phyloP scores from a whole-genome alignment of 768 basidiomycete genomes.

The Tulasnella sp. region DNA sequence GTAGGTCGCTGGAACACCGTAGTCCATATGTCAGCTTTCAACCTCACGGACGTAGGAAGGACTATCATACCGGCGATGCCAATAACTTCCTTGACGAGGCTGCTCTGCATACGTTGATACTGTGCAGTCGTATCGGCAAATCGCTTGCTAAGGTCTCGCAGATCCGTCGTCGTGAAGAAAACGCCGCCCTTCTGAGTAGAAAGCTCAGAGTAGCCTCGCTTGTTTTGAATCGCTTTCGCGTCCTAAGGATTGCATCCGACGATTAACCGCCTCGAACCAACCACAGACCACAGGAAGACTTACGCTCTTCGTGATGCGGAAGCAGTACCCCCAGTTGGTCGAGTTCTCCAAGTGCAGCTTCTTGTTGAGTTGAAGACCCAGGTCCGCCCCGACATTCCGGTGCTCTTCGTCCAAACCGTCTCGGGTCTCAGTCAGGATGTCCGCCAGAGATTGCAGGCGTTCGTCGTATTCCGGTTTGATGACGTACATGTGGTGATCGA shows the following conservation, averaged over 20 bases:
- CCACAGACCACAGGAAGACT: conserved; percentile 40
- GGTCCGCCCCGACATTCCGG: conserved; percentile 62
- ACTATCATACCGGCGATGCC: conserved; percentile 76
- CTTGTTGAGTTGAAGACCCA: conserved; percentile 86
- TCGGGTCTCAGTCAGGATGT: conserved; percentile 67
- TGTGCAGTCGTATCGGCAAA: conserved; percentile 66
- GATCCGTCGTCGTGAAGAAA: conserved; percentile 79
- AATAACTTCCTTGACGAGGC: conserved; percentile 90
- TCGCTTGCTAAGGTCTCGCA: conserved; percentile 74
- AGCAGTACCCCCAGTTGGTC: conserved; percentile 85
- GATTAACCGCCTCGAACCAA: neutral
- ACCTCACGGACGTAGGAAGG: neutral
- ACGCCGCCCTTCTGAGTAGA: conserved; percentile 83
- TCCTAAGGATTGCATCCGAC: conserved; percentile 58
- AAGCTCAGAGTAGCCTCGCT: conserved; percentile 78
- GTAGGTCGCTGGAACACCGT: conserved; percentile 72
- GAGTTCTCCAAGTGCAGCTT: conserved; percentile 96
- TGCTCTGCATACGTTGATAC: conserved; percentile 76
- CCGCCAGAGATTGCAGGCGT: conserved; percentile 66
- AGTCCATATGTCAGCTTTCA: conserved; percentile 9
- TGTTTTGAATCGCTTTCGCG: conserved; percentile 64
- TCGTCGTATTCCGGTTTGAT: conserved; percentile 92
- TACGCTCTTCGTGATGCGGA: conserved; percentile 89
- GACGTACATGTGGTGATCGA: conserved; percentile 75
- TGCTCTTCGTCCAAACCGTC: conserved; percentile 88